These are phyloP conservation scores for Fragaria nilgerrensis DNA, from an alignment of 306 rosid genomes.

Conservation along the genomic window DNA sequence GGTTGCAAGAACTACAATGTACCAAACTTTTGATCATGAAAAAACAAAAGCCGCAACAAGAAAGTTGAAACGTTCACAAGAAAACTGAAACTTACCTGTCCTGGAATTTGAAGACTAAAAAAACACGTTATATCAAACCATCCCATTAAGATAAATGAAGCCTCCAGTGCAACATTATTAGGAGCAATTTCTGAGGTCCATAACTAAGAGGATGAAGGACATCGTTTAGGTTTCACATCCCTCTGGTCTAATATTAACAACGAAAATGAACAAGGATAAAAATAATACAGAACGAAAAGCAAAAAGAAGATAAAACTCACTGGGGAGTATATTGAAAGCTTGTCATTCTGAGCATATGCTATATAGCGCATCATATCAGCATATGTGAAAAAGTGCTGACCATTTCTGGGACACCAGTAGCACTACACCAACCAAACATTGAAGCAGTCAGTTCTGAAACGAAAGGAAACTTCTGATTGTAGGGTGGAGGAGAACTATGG, in stretches of 20 bases:
- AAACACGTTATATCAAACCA: not conserved
- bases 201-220: not conserved
- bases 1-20: not conserved
- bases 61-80: not conserved
- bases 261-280: not conserved
- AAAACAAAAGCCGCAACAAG: not conserved
- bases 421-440: constrained; percentile 12
- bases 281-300: not conserved
- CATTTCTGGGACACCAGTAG: constrained; percentile 19
- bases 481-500: not conserved
- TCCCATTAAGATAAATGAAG: not conserved
- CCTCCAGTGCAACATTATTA: not conserved
- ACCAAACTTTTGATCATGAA: not conserved
- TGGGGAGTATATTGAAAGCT: constrained; percentile 4
- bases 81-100: not conserved
- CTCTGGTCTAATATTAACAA: not conserved
- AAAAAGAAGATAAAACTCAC: constrained; percentile 18
- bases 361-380: constrained; percentile 17
- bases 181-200: not conserved
- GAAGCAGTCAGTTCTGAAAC: not conserved
- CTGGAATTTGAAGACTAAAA: not conserved
- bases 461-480: not conserved
- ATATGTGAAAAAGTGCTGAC: constrained; percentile 12
- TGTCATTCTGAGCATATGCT: not conserved
- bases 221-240: not conserved